Percentiles rank a stretch among this genome's conserved stretches.
phyloP scores from a whole-genome alignment of 805 yeast species.

The Yarrowia alimentaria region DNA sequence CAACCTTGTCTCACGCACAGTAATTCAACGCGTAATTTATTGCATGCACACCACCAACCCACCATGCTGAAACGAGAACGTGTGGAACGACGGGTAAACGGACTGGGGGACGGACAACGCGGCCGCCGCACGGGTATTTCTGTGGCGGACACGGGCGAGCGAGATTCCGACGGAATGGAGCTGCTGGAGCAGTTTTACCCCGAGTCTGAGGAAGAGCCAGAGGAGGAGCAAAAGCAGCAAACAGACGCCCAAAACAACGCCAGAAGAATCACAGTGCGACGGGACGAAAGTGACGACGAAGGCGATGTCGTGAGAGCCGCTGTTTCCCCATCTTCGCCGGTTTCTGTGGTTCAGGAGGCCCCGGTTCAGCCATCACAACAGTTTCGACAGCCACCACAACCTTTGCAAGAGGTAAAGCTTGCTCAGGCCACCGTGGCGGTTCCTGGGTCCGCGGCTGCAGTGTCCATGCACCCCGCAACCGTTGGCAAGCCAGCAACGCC shows the following conservation, averaged over 20 bases:
- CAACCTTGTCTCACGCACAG: too few relatives aligned
- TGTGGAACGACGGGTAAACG: too few relatives aligned
- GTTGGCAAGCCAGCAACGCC: too few relatives aligned
- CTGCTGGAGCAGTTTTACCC: neutral
- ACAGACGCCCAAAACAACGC: neutral
- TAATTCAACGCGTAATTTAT: too few relatives aligned
- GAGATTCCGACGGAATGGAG: constrained; percentile 11
- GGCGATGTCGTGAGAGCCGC: too few relatives aligned
- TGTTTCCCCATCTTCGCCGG: too few relatives aligned
- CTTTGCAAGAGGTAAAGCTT: too few relatives aligned
- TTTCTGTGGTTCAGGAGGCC: too few relatives aligned
- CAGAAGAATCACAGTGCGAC: neutral
- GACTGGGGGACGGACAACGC: constrained; percentile 9
- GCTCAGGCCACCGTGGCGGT: too few relatives aligned
- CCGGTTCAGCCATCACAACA: too few relatives aligned
- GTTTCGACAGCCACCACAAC: too few relatives aligned
- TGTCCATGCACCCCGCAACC: neutral
- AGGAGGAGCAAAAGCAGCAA: neutral
- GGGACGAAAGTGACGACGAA: constrained; percentile 17
- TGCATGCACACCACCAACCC: neutral
- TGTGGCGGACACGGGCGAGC: constrained; percentile 11
- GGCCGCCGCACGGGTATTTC: constrained; percentile 18
- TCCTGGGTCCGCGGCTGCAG: too few relatives aligned
- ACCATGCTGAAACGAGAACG: constrained; percentile 19
- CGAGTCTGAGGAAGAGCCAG: neutral